Conservation (phyloP, 2,329 filamentous ascomycete species). For the Emericellopsis atlantica region DNA sequence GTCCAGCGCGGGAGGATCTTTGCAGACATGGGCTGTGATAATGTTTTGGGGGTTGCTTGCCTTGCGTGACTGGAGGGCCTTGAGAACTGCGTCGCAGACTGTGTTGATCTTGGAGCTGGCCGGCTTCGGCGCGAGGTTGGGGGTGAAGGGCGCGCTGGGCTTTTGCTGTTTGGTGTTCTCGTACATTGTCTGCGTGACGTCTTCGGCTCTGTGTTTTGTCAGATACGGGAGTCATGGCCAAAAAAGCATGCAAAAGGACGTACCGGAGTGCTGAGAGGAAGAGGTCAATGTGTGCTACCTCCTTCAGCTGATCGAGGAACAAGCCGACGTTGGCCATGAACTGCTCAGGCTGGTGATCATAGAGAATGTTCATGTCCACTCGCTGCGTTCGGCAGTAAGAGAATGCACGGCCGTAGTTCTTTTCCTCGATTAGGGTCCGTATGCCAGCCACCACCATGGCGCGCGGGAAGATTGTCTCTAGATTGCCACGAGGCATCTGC, state of each 20-base stretch:
- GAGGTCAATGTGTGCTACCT: slow-evolving; percentile 72
- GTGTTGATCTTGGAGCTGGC: slow-evolving; percentile 59
- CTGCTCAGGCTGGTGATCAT: slow-evolving; percentile 80
- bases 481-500: slow-evolving; percentile 91
- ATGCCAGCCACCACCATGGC: slow-evolving; percentile 90
- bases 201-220: slow-evolving; percentile 54
- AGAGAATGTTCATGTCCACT: slow-evolving; percentile 95
- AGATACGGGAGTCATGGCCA: slow-evolving; percentile 5
- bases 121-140: slow-evolving; percentile 5
- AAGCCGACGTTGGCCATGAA: slow-evolving; percentile 65
- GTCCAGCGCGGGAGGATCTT: slow-evolving; percentile 78
- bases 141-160: slow-evolving; percentile 5
- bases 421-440: slow-evolving; percentile 63
- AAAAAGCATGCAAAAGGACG: slow-evolving; percentile 8
- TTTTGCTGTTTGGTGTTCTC: slow-evolving; percentile 57
- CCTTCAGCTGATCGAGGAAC: slow-evolving; percentile 77
- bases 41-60: slow-evolving; percentile 71
- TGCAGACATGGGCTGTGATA: slow-evolving; percentile 91
- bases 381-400: slow-evolving; percentile 80
- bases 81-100: slow-evolving; percentile 76
- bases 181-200: slow-evolving; percentile 90
- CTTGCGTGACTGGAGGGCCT: slow-evolving; percentile 48
- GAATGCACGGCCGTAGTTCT: slow-evolving; percentile 77
- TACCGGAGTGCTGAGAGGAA: slow-evolving; percentile 79
- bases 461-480: slow-evolving; percentile 88